Base-by-base conservation (phyloP, 495 filamentous ascomycete genomes). In the Talaromyces stipitatus region DNA sequence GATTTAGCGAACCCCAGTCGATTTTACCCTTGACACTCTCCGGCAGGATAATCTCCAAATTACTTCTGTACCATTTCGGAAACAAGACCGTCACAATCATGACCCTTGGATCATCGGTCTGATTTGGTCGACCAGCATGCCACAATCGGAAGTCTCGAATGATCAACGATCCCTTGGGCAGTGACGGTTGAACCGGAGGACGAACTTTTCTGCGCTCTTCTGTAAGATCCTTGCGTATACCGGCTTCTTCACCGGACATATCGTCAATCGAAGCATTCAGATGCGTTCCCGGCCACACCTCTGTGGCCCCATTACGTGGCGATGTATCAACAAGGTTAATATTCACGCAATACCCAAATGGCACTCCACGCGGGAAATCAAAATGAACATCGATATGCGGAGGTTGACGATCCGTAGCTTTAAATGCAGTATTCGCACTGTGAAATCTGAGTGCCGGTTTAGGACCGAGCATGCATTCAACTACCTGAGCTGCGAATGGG, bases 311-410 rank as follows among this genome's bases (percentile, higher is more conserved):
- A 54, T 72, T 77, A 18, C 59, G 64, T 1, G 64, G 63, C 23
- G 67, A 57, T 52, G 62, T 66, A 12, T 60, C 59, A 2, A 71
- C 61, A 46, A 64, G 56, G 43, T 62, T 62, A 24, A 63, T 56
- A 57, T 65, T 67, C 26, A 66, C 50, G 24, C 54, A 61, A 55
- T 56, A 63, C 10, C 47, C 64, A 46, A 63, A 65, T 4, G 64
- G 59, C 12, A 58, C 61, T 59, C 57, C 61, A 59, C 57, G 45
- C 0, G 80, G 82, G 61, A 83, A 75, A 22, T 68, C 61, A 50
- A 80, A 82, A 61, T 82, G 75, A 5, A 78, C 73, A 60, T 85
- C 82, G 1, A 72, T 71, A 63, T 86, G 82, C 24, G 73, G 72
- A 1, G 80, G 79, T 55, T 85, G 82, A 1, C 73, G 65, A 2